Percentiles rank a stretch among this genome's conserved stretches.
phyloP scores from a whole-genome alignment of 371 early-diverging fungal genomes.

The Conidiobolus incongruus region DNA sequence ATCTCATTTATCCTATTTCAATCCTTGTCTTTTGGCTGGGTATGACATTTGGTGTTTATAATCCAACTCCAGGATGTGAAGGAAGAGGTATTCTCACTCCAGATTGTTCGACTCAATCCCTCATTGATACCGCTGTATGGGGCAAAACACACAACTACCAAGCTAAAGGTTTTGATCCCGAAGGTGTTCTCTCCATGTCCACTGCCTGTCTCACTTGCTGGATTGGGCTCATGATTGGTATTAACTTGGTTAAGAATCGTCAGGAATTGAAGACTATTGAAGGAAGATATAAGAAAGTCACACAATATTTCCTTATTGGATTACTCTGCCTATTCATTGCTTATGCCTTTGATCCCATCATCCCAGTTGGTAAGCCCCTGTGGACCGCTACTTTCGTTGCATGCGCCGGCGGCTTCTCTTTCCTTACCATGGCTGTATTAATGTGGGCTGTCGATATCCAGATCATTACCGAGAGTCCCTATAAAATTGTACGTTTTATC shows the following conservation, averaged over 20 bases:
- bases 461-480: not conserved
- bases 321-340: constrained; percentile 7
- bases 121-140: constrained; percentile 16
- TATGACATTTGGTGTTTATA: constrained; percentile 11
- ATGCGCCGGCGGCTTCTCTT: constrained; percentile 10
- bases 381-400: constrained; percentile 22
- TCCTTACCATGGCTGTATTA: constrained; percentile 8
- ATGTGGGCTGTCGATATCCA: constrained; percentile 10
- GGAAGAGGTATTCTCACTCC: constrained; percentile 8
- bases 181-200: constrained; percentile 19
- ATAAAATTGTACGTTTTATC: constrained; percentile 6
- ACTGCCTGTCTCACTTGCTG: constrained; percentile 15
- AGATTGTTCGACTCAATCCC: constrained; percentile 16
- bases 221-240: constrained; percentile 16
- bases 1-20: constrained; percentile 4
- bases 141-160: constrained; percentile 15
- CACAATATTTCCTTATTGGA: constrained; percentile 7
- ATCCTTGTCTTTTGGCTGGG: constrained; percentile 13
- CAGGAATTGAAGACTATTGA: not conserved
- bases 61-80: constrained; percentile 6
- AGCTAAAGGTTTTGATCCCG: constrained; percentile 15
- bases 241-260: constrained; percentile 10
- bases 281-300: constrained; percentile 4
- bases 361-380: constrained; percentile 20
- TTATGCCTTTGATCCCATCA: constrained; percentile 10